Base-by-base conservation (phyloP, 1,284 basidiomycete species). In the Puccinia coronata region DNA sequence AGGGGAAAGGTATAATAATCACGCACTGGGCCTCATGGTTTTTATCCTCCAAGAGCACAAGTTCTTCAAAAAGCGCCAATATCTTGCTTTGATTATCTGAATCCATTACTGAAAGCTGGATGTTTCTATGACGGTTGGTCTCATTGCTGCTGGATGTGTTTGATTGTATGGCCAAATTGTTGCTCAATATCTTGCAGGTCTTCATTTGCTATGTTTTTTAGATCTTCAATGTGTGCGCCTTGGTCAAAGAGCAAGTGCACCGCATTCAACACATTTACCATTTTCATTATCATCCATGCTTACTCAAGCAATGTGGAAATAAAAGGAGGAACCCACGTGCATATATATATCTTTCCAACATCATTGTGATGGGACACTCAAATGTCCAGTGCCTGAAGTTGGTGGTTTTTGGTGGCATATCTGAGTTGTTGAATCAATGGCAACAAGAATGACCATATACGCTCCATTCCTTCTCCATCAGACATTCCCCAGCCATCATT, bases 281-380 rank as follows among this genome's bases (percentile, higher is more conserved):
- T n/a, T n/a, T n/a, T n/a, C n/a, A 28, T n/a, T n/a, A n/a, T n/a
- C n/a, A n/a, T n/a, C n/a, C n/a, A n/a, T n/a, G n/a, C n/a, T n/a
- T n/a, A n/a, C n/a, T n/a, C n/a, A n/a, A n/a, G n/a, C n/a, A n/a
- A n/a, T n/a, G n/a, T n/a, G n/a, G n/a, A n/a, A n/a, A n/a, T n/a
- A n/a, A n/a, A n/a, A n/a, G n/a, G n/a, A n/a, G n/a, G n/a, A n/a
- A n/a, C n/a, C n/a, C n/a, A n/a, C n/a, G n/a, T n/a, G n/a, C n/a
- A n/a, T n/a, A n/a, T n/a, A n/a, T n/a, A n/a, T n/a, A n/a, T n/a
- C 39, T 65, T 65, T 65, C 61, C 61, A 31, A 65, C 41, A 18
- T 65, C 61, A 65, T 65, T 65, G 61, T 65, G 61, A 65, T 65
- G 61, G 39, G 14, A 3, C 61, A 65, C 2, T 5, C 61, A n/a